Evolutionary conservation across 352 stramenopile species (phyloP).

Genomic region (Globisporangium heterothallicum): DNA sequence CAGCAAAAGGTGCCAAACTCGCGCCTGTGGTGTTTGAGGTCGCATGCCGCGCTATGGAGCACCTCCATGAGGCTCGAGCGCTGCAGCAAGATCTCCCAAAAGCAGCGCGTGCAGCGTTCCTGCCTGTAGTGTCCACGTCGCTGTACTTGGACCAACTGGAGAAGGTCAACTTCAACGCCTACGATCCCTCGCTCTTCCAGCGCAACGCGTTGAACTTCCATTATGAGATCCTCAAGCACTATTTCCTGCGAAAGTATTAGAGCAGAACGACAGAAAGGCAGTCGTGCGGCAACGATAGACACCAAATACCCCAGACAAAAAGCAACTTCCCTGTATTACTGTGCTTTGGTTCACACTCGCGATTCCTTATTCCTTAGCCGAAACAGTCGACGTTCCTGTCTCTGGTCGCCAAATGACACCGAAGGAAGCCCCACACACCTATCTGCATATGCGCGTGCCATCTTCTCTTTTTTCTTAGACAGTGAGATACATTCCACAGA

Average conservation of each 20-base stretch:
- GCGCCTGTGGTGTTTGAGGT: conserved; percentile 87
- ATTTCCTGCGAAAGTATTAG: conserved; percentile 78
- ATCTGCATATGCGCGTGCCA: no score
- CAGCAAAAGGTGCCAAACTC: conserved; percentile 54
- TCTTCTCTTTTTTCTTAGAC: conserved; percentile 1
- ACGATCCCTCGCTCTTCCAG: conserved; percentile 48
- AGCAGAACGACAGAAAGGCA: not conserved
- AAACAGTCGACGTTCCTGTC: no score
- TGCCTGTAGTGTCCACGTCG: conserved; percentile 58
- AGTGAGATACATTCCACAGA: not conserved
- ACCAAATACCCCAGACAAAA: not conserved
- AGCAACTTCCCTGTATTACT: conserved; percentile 1
- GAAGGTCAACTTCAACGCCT: conserved; percentile 77
- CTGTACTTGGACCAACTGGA: conserved; percentile 69
- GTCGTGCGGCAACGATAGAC: not conserved
- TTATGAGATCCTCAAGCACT: conserved; percentile 66
- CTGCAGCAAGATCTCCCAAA: conserved; percentile 48
- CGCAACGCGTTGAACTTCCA: conserved; percentile 59
- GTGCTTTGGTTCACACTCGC: conserved; percentile 1
- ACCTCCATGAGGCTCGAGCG: conserved; percentile 67
- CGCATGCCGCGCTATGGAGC: conserved; percentile 74
- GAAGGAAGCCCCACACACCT: no score
- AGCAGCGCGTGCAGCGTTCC: conserved; percentile 52
- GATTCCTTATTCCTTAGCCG: conserved; percentile 6
- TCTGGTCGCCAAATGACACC: no score